These are phyloP conservation scores for Kwoniella dejecticola DNA, from an alignment of 768 basidiomycete species.

Conservation along the genomic window DNA sequence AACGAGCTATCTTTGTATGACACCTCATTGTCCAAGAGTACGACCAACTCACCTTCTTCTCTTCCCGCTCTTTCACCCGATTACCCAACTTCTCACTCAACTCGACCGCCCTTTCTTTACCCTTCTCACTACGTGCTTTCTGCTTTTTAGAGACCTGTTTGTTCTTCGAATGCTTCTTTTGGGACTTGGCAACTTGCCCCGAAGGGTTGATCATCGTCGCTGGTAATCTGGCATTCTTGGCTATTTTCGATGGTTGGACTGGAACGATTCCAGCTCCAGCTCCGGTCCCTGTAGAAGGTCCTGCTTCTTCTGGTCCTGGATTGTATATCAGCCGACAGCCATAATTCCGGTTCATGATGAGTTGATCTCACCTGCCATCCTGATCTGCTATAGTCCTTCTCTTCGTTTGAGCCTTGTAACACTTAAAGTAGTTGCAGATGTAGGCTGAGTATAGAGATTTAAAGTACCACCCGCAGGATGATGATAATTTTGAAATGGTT, in stretches of 20 bases:
- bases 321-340: background rate
- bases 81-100: constrained; percentile 33
- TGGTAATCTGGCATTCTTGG: constrained; percentile 42
- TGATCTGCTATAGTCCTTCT: background rate
- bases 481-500: too few species aligned
- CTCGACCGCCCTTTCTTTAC: constrained; percentile 45
- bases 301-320: constrained; percentile 1
- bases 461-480: too few species aligned
- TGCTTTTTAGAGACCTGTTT: constrained; percentile 35
- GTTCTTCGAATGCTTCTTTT: constrained; percentile 29
- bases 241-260: constrained; percentile 34
- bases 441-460: too few species aligned
- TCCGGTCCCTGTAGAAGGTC: background rate
- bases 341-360: background rate
- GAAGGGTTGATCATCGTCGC: constrained; percentile 44
- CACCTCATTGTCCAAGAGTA: too few species aligned
- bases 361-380: background rate
- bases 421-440: too few species aligned
- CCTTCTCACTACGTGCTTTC: constrained; percentile 35
- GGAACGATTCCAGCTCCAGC: background rate
- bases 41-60: constrained; percentile 43
- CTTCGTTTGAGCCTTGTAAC: background rate
- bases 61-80: constrained; percentile 42
- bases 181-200: constrained; percentile 25
- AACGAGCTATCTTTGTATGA: too few species aligned